Percentiles rank a stretch among this genome's conserved stretches.
phyloP scores from a whole-genome alignment of 1,139 yeast species.

The Wickerhamomyces sp. region DNA sequence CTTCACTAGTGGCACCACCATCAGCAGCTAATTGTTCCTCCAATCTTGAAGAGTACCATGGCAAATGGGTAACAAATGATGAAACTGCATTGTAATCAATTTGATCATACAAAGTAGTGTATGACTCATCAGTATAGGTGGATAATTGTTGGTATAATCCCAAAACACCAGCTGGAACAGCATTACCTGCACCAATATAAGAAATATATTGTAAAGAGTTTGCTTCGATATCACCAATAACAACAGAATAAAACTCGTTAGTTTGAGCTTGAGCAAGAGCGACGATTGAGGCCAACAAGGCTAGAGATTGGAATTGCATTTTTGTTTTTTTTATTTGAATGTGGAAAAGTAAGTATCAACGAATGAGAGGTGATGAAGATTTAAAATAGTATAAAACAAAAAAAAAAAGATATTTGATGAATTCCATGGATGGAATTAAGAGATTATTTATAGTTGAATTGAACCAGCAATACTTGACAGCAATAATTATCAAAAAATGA shows the following conservation, averaged over 20 bases:
- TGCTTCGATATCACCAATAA: conserved; percentile 26
- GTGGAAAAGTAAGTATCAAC: background rate
- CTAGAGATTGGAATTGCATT: conserved; percentile 6
- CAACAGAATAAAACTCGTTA: conserved; percentile 24
- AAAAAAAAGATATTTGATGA: background rate
- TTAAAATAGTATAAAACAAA: too few species aligned
- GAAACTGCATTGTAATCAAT: conserved; percentile 27
- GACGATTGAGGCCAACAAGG: conserved; percentile 5
- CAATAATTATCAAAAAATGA: background rate
- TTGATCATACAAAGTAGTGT: conserved; percentile 31
- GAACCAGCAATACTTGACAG: background rate
- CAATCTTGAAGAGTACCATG: conserved; percentile 41
- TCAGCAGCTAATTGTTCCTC: conserved; percentile 25
- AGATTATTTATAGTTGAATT: background rate
- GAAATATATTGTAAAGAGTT: conserved; percentile 28
- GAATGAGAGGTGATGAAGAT: background rate
- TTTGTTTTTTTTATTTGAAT: too few species aligned
- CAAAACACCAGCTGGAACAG: conserved; percentile 29
- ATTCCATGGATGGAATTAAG: background rate
- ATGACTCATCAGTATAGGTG: conserved; percentile 38
- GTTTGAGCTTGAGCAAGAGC: conserved; percentile 16
- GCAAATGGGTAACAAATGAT: conserved; percentile 35
- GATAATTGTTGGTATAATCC: conserved; percentile 29
- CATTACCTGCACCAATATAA: conserved; percentile 17
- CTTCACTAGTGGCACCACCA: conserved; percentile 21